These are phyloP conservation scores for Penicillium nucicola DNA, from an alignment of 495 filamentous ascomycete species.

Conservation along the genomic window DNA sequence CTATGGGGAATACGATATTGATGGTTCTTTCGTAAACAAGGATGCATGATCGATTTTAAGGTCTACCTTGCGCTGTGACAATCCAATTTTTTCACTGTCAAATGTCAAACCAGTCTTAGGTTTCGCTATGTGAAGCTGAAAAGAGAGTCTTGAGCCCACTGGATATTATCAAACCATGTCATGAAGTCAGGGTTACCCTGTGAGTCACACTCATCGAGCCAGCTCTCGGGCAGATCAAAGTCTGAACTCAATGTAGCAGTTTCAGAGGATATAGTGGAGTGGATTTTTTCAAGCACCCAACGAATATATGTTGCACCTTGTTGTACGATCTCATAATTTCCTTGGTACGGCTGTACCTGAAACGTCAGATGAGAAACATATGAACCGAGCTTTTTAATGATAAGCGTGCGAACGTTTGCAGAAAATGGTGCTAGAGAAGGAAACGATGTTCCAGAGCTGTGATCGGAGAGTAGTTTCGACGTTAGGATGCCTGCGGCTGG, in stretches of 20 bases:
- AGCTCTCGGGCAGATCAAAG: not conserved
- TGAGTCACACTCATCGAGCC: not conserved
- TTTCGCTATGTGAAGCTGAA: not conserved
- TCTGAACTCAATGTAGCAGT: not conserved
- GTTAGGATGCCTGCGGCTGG: constrained; percentile 8
- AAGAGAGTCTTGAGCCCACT: not conserved
- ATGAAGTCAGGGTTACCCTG: not conserved
- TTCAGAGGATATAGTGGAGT: not conserved
- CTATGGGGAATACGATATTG: too few relatives aligned
- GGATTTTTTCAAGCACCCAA: not conserved
- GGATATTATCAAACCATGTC: not conserved
- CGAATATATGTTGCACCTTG: not conserved
- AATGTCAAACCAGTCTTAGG: too few relatives aligned
- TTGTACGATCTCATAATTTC: not conserved
- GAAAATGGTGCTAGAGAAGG: not conserved
- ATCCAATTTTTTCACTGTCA: too few relatives aligned
- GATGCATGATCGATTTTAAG: too few relatives aligned
- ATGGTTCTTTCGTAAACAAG: too few relatives aligned
- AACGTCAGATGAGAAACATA: not conserved
- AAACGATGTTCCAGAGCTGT: not conserved
- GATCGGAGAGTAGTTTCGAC: not conserved
- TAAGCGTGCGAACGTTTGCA: not conserved
- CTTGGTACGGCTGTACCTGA: not conserved
- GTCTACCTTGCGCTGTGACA: too few relatives aligned
- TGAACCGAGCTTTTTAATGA: not conserved